phyloP scores from a whole-genome alignment of 1,284 basidiomycete genomes.

The Gomphus bonarii region DNA sequence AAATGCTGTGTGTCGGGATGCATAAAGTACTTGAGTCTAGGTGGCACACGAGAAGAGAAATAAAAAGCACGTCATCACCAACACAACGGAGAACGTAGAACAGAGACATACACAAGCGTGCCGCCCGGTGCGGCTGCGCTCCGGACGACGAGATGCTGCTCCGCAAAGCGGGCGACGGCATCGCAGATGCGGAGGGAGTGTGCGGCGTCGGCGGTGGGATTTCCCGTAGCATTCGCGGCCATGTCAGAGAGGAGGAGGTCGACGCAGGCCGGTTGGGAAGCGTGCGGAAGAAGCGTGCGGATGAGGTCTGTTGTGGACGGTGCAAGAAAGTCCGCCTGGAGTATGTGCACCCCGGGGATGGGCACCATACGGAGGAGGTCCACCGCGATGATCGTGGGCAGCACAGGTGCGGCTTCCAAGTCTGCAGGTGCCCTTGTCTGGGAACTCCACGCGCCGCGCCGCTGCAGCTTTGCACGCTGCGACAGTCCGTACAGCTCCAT shows the following conservation, averaged over 20 bases:
- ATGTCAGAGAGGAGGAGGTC: slow-evolving; percentile 74
- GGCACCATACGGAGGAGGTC: slow-evolving; percentile 62
- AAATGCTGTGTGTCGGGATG: slow-evolving; percentile 54
- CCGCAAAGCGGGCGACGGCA: slow-evolving; percentile 52
- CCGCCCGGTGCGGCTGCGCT: slow-evolving; percentile 39
- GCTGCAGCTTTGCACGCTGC: background rate
- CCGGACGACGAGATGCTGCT: slow-evolving; percentile 36
- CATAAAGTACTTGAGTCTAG: slow-evolving; percentile 64
- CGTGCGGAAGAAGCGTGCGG: slow-evolving; percentile 30
- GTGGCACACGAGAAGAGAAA: too few species aligned
- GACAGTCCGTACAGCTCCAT: slow-evolving; percentile 4
- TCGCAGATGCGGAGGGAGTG: slow-evolving; percentile 52
- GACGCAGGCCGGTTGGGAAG: slow-evolving; percentile 22
- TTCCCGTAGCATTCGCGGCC: slow-evolving; percentile 63
- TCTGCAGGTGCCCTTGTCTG: background rate
- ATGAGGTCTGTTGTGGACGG: slow-evolving; percentile 40
- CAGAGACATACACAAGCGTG: slow-evolving; percentile 47
- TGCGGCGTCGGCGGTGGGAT: slow-evolving; percentile 46
- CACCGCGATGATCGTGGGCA: slow-evolving; percentile 47
- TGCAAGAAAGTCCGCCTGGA: slow-evolving; percentile 72
- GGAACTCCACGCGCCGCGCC: slow-evolving; percentile 1
- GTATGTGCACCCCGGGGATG: slow-evolving; percentile 54
- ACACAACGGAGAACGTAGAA: background rate
- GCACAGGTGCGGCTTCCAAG: too few species aligned
- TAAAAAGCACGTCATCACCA: background rate